Evolutionary conservation across 352 stramenopile genomes (phyloP), one percentile per base, ranked within the genome.

Genomic region (Lagenidium giganteum): DNA sequence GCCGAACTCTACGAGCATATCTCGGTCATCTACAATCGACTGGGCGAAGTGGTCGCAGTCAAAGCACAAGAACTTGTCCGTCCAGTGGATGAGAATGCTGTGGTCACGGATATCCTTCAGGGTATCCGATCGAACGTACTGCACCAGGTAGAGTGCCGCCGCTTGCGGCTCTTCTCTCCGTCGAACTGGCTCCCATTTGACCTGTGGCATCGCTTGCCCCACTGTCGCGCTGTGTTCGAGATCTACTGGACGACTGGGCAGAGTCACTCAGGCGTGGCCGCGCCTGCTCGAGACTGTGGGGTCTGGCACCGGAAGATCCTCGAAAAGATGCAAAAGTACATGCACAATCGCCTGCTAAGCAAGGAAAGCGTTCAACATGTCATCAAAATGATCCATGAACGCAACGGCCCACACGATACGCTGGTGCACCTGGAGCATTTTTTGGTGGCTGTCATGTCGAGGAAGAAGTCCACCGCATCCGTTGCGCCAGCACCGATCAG

Each of bases 301-400:
- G 57, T 70, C 11, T 86, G 73, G 70, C 70, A 83, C 33, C 57
- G 69, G 27, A 75, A 64, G 26, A 54, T 75, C 14, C 36, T 83
- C 24, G 56, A 39, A 18, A 57, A 59, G 16, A 53, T 79, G 8
- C 70, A 86, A 40, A 53, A 59, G 8, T 38, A 51, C 14, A 51
- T 86, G 41, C 64, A 79, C 41, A 64, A 75, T 41, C 70, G 70
- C 4, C 41, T 86, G 4, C 31, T 83, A 27, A 57, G 59, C 35
- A 86, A 80, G 31, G 67, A 83, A 17, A 83, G 67, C 44, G 40
- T 86, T 5, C 70, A 82, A 42, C 57, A 56, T 12, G 39, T 83
- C 31, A 60, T 76, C 26, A 65, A 61, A 24, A 27, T 30, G 18
- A 47, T 64, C 0, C 53, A 78, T 17, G 72, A 85, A 31, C 61